Conservation (phyloP, 805 yeast species). For the Ogataea minuta region DNA sequence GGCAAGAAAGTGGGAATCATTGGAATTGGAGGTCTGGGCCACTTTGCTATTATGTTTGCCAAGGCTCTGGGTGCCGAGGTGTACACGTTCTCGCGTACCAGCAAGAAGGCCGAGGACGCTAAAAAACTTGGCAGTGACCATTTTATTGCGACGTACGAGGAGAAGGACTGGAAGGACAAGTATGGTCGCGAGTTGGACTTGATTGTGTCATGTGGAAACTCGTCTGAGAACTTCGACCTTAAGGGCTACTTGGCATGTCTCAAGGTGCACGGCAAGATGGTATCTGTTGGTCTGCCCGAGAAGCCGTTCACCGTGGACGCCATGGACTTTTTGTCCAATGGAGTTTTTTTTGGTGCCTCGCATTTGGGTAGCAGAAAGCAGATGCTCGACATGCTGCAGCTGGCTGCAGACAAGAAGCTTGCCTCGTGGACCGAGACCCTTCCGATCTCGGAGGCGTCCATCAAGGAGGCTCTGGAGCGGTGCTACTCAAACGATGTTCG, state of each 20-base stretch:
- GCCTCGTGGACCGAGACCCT: slow-evolving; percentile 64
- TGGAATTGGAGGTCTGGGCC: slow-evolving; percentile 70
- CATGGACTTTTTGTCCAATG: slow-evolving; percentile 39
- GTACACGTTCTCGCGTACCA: slow-evolving; percentile 51
- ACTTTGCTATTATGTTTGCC: slow-evolving; percentile 58
- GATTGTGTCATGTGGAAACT: slow-evolving; percentile 33
- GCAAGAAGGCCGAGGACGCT: slow-evolving; percentile 51
- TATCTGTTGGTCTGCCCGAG: slow-evolving; percentile 40
- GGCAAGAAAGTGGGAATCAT: slow-evolving; percentile 52
- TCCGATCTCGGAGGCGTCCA: slow-evolving; percentile 50
- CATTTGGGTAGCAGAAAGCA: slow-evolving; percentile 62
- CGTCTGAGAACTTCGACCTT: slow-evolving; percentile 9
- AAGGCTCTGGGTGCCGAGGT: slow-evolving; percentile 64
- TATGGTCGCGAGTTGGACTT: slow-evolving; percentile 43
- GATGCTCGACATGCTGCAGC: slow-evolving; percentile 61
- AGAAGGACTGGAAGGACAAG: slow-evolving; percentile 35
- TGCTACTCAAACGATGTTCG: slow-evolving; percentile 55
- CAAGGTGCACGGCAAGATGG: slow-evolving; percentile 55
- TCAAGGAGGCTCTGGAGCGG: slow-evolving; percentile 54
- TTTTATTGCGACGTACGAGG: slow-evolving; percentile 47
- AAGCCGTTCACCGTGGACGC: slow-evolving; percentile 7
- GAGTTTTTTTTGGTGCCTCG: slow-evolving; percentile 56
- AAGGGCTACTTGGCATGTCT: slow-evolving; percentile 54
- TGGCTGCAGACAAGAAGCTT: slow-evolving; percentile 58
- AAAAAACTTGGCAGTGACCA: slow-evolving; percentile 55